These are phyloP conservation scores for Silene coronaria DNA, from an alignment of 179 eudicot genomes.

Conservation along the genomic window DNA sequence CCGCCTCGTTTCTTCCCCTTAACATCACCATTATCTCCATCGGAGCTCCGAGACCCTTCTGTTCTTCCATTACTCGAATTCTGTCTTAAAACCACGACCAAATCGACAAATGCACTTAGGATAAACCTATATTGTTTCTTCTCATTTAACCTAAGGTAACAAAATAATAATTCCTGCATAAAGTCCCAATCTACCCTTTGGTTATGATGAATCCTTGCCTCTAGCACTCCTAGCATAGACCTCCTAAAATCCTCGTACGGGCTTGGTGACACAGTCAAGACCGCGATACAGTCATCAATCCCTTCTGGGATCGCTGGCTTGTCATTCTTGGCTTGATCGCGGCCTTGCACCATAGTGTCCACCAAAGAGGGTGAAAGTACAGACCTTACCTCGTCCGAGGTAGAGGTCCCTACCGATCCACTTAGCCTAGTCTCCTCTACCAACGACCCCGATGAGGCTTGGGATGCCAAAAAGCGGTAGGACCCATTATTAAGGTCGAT, in stretches of 20 bases:
- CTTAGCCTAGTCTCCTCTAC: slow-evolving; percentile 33
- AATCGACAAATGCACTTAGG: slow-evolving; percentile 66
- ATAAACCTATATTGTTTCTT: slow-evolving; percentile 57
- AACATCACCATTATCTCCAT: background rate
- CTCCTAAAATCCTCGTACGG: slow-evolving; percentile 61
- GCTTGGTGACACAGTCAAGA: slow-evolving; percentile 48
- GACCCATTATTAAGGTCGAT: slow-evolving; percentile 30
- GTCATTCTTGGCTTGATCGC: slow-evolving; percentile 3
- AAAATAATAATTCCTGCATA: slow-evolving; percentile 65
- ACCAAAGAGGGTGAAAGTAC: slow-evolving; percentile 24
- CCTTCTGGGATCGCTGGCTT: slow-evolving; percentile 8
- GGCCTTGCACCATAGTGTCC: background rate
- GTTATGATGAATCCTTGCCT: slow-evolving; percentile 36
- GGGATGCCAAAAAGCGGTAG: slow-evolving; percentile 33
- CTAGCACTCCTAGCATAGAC: slow-evolving; percentile 67
- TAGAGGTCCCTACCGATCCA: slow-evolving; percentile 13
- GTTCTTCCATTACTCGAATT: slow-evolving; percentile 26
- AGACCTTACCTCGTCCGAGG: slow-evolving; percentile 27
- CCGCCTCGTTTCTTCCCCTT: slow-evolving; percentile 12
- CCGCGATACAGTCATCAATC: slow-evolving; percentile 49
- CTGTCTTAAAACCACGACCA: slow-evolving; percentile 47
- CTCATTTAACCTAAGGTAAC: slow-evolving; percentile 66
- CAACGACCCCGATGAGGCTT: slow-evolving; percentile 34
- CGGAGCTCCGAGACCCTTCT: slow-evolving; percentile 15
- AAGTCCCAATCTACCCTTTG: slow-evolving; percentile 72